Base-by-base conservation (phyloP, 495 filamentous ascomycete genomes). In the Penicillium verhagenii region DNA sequence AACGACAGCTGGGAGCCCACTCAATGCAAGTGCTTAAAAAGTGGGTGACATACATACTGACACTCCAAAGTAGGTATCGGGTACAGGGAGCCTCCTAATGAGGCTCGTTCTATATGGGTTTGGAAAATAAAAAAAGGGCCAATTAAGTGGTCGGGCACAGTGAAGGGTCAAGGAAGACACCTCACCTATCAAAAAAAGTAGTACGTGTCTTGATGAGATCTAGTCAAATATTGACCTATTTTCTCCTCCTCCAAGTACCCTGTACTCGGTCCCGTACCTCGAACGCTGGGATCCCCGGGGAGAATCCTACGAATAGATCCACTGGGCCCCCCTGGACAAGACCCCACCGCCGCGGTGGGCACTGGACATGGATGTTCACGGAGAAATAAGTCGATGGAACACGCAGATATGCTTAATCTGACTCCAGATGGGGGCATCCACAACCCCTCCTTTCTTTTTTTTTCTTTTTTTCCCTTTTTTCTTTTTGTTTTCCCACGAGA, bases 351-450 rank as follows among this genome's bases (percentile, higher is more conserved):
- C 52, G 57, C 43, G 53, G 65, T 67, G 65, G 65, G 56, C 65
- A 65, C 62, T 60, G 58, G 52, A 65, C 65, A 67, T 65, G 65
- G 65, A 60, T 67, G 62, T 59, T n/a, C 52, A 65, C 59, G 64
- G 61, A 65, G 54, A 60, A 62, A 64, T 53, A 61, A 52, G 35
- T 54, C 52, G 56, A 58, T 56, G 59, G 59, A 54, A 61, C 49
- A 63, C 61, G 50, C 54, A 67, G 64, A 67, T 67, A 67, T 67
- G 65, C 65, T 67, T 67, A 67, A 67, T 56, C 65, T 65, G 54
- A 67, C 65, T 63, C 59, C 65, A 65, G 54, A 65, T 58, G 58
- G 47, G 56, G 50, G 54, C 45, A 59, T 26, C 53, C 52, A 54
- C 52, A 42, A 21, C 42, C 51, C 53, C 42, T 47, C 39, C 45